Evolutionary conservation across 2,329 filamentous ascomycete species (phyloP), one percentile per base, ranked within the genome.

Genomic region (Fusarium miscanthi): DNA sequence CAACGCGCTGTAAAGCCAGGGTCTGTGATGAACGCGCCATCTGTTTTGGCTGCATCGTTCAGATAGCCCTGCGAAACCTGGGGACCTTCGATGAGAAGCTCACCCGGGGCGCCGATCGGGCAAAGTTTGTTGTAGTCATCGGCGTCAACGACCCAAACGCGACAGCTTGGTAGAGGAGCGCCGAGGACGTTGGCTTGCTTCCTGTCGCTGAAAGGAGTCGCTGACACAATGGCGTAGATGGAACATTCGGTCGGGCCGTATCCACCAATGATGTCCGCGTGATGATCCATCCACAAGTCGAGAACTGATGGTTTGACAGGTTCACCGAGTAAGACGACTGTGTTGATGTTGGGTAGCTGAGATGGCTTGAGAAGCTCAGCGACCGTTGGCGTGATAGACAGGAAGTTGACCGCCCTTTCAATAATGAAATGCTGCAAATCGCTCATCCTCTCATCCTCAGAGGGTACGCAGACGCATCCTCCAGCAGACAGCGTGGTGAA

Each of bases 41-140:
- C 40, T 11, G 43, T 63, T 27, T 60, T 60, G 31, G 16, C 23
- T 1, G 9, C 5, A 9, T 51, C 60, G 1, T 63, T 63, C 37
- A 63, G 5, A 6, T 63, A 63, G 12, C 60, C 60, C 13, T 46
- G 21, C 4, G 60, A 59, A 0, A 63, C 43, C 8, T 60, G 54
- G 16, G 60, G 60, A 2, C 60, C 60, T n/a, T 60, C 60, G 2
- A 63, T 63, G n/a, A 63, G n/a, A 3, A 63, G 35, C 21, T 63
- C 60, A 11, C 60, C 60, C 1, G 54, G 54, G 6, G 54, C 37
- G 8, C 60, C 60, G 2, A 59, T 40, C 4, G 60, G 43, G 19
- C 43, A 43, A 1, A 60, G 37, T 3, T 31, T 38, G 25, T 61
- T 45, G 53, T 56, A 35, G 30, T 56, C 38, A 27, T 13, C 23